phyloP scores from a whole-genome alignment of 495 filamentous ascomycete genomes.

The Hapsidospora chrysogenum region DNA sequence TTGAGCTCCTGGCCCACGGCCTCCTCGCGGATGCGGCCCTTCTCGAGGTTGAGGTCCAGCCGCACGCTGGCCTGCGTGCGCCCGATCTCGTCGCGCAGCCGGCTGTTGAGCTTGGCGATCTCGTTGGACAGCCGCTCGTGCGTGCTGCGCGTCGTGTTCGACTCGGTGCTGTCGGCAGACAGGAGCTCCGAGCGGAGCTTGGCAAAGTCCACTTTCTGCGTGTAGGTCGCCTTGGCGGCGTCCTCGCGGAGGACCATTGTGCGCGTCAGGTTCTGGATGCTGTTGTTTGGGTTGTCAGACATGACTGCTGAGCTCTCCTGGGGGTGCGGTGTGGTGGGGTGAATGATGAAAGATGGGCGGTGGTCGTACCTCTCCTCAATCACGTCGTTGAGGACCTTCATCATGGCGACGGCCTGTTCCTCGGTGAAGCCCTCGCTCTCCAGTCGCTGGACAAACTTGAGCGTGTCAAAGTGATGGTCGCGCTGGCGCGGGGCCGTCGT shows the following conservation, averaged over 20 bases:
- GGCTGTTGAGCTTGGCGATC: constrained; percentile 74
- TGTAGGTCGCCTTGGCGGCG: constrained; percentile 75
- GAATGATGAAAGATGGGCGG: neutral
- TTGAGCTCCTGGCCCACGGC: constrained; percentile 94
- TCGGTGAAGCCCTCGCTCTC: constrained; percentile 88
- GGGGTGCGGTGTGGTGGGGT: too few relatives aligned
- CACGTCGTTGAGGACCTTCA: constrained; percentile 91
- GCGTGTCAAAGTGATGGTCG: constrained; percentile 95
- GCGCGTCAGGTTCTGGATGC: constrained; percentile 92
- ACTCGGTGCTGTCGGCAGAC: constrained; percentile 78
- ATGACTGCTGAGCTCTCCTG: neutral
- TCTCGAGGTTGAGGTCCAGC: constrained; percentile 89
- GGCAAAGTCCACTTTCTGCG: constrained; percentile 98
- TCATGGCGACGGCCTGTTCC: constrained; percentile 88
- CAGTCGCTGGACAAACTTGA: constrained; percentile 89
- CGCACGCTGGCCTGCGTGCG: constrained; percentile 84
- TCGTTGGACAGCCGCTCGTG: constrained; percentile 92
- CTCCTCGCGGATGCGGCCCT: constrained; percentile 92
- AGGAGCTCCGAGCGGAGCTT: constrained; percentile 91
- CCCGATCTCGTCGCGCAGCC: constrained; percentile 83
- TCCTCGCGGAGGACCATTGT: constrained; percentile 98
- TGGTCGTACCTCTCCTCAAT: constrained; percentile 68
- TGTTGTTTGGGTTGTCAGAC: constrained; percentile 15
- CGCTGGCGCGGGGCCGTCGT: constrained; percentile 39
- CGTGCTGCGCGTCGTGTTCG: constrained; percentile 67